A percentile compares a stretch with the other conserved stretches of the same genome.
phyloP scores from a whole-genome alignment of 78 protist genomes.

The Kipferlia bialata region DNA sequence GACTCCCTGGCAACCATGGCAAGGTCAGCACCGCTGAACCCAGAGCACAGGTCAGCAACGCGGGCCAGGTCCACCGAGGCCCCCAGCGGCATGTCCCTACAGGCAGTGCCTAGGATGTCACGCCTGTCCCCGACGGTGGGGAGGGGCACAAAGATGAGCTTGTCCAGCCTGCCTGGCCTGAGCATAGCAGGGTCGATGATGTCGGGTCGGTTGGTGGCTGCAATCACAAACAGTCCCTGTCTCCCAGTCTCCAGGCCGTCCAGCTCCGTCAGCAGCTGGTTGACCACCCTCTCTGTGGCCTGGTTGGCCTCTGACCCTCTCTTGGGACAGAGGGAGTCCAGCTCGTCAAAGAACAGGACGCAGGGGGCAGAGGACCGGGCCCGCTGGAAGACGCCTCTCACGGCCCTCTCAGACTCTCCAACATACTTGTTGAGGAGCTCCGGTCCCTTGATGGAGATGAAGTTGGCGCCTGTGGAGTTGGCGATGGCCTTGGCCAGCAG shows the following conservation, averaged over 20 bases:
- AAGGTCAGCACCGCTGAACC: too few species aligned
- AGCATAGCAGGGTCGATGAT: conserved; percentile 43
- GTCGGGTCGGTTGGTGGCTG: conserved; percentile 88
- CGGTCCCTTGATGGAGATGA: conserved; percentile 95
- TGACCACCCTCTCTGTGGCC: conserved; percentile 74
- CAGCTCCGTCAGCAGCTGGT: conserved; percentile 82
- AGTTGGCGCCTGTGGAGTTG: conserved; percentile 52
- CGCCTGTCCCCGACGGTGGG: conserved; percentile 6
- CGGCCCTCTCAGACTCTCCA: conserved; percentile 96
- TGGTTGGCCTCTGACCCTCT: conserved; percentile 17
- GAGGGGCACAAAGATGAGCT: conserved; percentile 26
- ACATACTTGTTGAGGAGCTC: conserved; percentile 94
- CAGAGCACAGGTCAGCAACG: too few species aligned
- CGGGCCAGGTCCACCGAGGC: too few species aligned
- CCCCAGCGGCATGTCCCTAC: too few species aligned
- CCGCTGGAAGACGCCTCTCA: conserved; percentile 59
- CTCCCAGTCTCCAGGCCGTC: conserved; percentile 72
- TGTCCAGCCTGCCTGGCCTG: conserved; percentile 88
- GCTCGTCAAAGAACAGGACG: conserved; percentile 95
- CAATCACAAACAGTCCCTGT: conserved; percentile 71
- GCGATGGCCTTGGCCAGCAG: conserved; percentile 48
- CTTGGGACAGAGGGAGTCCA: conserved; percentile 84
- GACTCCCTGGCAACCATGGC: too few species aligned
- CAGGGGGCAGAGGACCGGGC: conserved; percentile 83
- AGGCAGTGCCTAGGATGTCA: too few species aligned